These are phyloP conservation scores for Clarireedia hainanense DNA, from an alignment of 2,329 filamentous ascomycete species.

Conservation along the genomic window DNA sequence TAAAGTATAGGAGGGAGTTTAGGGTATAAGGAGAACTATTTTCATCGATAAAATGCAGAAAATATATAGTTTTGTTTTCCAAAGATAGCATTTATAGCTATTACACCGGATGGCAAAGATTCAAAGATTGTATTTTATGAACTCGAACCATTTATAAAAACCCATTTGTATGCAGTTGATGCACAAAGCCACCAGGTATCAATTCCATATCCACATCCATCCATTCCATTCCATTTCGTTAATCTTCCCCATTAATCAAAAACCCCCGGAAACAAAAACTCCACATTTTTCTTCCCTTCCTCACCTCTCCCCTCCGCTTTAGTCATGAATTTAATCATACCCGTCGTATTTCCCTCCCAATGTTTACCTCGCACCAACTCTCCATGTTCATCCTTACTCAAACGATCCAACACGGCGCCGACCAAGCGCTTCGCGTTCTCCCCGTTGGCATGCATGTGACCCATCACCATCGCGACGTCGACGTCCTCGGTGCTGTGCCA, in stretches of 20 bases:
- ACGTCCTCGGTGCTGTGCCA: conserved; percentile 82
- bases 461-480: conserved; percentile 94
- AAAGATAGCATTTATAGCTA: not conserved
- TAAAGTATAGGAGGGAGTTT: too few relatives aligned
- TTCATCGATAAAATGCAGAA: not conserved
- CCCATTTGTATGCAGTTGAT: not conserved
- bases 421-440: conserved; percentile 82
- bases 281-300: conserved; percentile 70
- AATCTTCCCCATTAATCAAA: conserved; percentile 1
- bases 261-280: conserved; percentile 75
- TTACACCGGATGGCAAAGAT: not conserved
- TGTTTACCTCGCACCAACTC: conserved; percentile 76
- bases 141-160: not conserved
- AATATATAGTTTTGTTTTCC: not conserved
- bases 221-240: not conserved
- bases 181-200: conserved; percentile 1
- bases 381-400: conserved; percentile 67
- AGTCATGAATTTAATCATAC: conserved; percentile 75
- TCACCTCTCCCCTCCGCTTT: conserved; percentile 64
- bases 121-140: not conserved
- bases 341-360: conserved; percentile 66
- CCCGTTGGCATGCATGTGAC: conserved; percentile 89
- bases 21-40: not conserved
- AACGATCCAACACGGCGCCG: conserved; percentile 76
- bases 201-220: not conserved